phyloP scores from a whole-genome alignment of 2,329 filamentous ascomycete species.

The Daldinia sp. region DNA sequence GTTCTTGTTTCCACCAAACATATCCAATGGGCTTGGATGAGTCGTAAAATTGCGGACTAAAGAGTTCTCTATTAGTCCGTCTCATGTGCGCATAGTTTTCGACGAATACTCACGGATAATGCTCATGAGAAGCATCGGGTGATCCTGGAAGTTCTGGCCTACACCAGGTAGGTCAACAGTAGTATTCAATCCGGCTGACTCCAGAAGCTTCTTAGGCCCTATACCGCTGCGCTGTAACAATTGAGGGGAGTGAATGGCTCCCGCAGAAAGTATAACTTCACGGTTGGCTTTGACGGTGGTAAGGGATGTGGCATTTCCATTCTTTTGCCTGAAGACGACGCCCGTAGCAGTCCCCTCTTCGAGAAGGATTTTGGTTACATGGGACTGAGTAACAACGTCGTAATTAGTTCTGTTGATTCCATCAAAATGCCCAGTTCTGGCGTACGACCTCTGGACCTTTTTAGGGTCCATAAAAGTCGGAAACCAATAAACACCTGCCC shows the following conservation, averaged over 20 bases:
- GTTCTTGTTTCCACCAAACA: conserved; percentile 44
- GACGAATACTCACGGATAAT: conserved; percentile 45
- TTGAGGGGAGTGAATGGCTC: conserved; percentile 56
- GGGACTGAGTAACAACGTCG: conserved; percentile 50
- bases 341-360: conserved; percentile 49
- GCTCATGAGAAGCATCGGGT: conserved; percentile 52
- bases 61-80: neutral
- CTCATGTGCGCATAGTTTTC: neutral
- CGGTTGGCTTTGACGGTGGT: conserved; percentile 50
- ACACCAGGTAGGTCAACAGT: conserved; percentile 60
- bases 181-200: conserved; percentile 56
- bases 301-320: conserved; percentile 35
- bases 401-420: conserved; percentile 50
- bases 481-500: conserved; percentile 58
- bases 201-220: conserved; percentile 57
- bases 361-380: conserved; percentile 50
- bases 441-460: conserved; percentile 55
- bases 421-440: conserved; percentile 54
- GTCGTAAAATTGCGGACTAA: conserved; percentile 47
- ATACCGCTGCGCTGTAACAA: conserved; percentile 55
- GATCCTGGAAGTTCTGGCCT: conserved; percentile 64
- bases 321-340: conserved; percentile 48
- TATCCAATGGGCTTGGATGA: conserved; percentile 49
- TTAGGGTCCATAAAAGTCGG: conserved; percentile 57
- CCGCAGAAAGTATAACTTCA: conserved; percentile 60